Conservation (phyloP, 2,329 filamentous ascomycete species). For the Furcasterigmium furcatum region DNA sequence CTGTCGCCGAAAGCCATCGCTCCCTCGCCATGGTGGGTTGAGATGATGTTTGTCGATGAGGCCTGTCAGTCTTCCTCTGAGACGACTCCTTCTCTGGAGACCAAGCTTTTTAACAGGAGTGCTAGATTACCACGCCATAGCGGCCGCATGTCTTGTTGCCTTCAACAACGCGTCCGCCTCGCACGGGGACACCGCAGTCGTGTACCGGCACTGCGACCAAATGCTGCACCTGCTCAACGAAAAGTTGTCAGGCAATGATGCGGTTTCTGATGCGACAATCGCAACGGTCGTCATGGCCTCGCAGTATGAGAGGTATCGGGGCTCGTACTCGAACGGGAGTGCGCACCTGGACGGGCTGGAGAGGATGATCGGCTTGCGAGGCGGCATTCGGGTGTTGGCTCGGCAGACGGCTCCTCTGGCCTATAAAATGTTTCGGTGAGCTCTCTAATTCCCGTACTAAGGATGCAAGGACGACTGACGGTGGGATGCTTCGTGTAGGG, state of each 20-base stretch:
- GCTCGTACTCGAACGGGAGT: slow-evolving; percentile 15
- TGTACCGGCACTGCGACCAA: slow-evolving; percentile 18
- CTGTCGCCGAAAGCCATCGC: too few species aligned
- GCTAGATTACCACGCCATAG: slow-evolving; percentile 24
- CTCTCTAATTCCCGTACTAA: too few species aligned
- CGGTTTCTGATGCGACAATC: slow-evolving; percentile 21
- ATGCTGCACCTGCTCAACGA: slow-evolving; percentile 22
- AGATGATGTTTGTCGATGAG: slow-evolving; percentile 22
- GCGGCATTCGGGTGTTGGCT: slow-evolving; percentile 19
- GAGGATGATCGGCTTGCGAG: slow-evolving; percentile 23
- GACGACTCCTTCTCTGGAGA: too few species aligned
- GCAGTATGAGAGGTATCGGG: slow-evolving; percentile 17
- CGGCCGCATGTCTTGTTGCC: slow-evolving; percentile 12
- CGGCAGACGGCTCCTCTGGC: not conserved
- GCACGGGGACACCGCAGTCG: slow-evolving; percentile 1
- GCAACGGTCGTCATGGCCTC: slow-evolving; percentile 20
- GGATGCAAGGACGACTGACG: too few species aligned
- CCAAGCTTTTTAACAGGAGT: too few species aligned
- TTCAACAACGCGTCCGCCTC: not conserved
- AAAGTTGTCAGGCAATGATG: slow-evolving; percentile 17
- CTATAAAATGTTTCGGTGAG: not conserved
- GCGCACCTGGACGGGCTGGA: slow-evolving; percentile 24
- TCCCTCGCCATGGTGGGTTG: slow-evolving; percentile 14
- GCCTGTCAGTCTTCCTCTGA: slow-evolving; percentile 22
- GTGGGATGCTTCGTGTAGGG: not conserved